Base-by-base conservation (phyloP, 2,329 filamentous ascomycete genomes). In the Dothistroma pini region DNA sequence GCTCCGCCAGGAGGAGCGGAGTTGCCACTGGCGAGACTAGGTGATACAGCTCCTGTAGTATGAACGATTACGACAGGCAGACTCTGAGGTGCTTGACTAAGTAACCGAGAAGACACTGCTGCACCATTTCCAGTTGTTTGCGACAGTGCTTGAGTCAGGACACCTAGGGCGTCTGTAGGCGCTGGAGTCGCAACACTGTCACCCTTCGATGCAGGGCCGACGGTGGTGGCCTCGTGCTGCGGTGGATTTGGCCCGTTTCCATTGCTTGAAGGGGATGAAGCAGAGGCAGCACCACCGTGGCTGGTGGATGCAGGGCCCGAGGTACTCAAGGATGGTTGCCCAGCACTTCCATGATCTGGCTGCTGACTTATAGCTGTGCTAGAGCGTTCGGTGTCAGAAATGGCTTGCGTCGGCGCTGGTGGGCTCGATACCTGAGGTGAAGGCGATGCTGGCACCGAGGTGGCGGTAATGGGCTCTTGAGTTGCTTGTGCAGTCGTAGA, bases 111-210 rank as follows among this genome's bases (percentile, higher is more conserved):
- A 53, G 25, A 22, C 22, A 3, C 19, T 22, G 29, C n/a, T 4
- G 29, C 19, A 29, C 22, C 14, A 16, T 31, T 10, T 10, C 9
- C 6, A 5, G 44, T 50, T 10, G 5, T 57, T 10, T 21, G n/a
- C 2, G 25, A 8, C 32, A 38, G 25, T 10, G 52, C 47, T 49
- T 60, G 44, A 1, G 53, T 60, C 19, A 60, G 14, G 7, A 60
- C 53, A n/a, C 35, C 58, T 14, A 56, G 47, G 3, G 58, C 53
- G 32, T 60, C 54, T 8, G 44, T 56, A n/a, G 58, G 44, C 11
- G 47, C 22, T n/a, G 32, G 19, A 6, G 56, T 47, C 11, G 7
- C 25, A 6, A n/a, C 25, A 4, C 25, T 10, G 48, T 50, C 38
- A 50, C 22, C 16, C 16, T 22, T 11, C 4, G 47, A 50, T 11